Percentiles rank a stretch among this genome's conserved stretches.
These are phyloP conservation scores for Paraphaeosphaeria minitans DNA, from an alignment of 2,329 filamentous ascomycete genomes.

Conservation along the genomic window DNA sequence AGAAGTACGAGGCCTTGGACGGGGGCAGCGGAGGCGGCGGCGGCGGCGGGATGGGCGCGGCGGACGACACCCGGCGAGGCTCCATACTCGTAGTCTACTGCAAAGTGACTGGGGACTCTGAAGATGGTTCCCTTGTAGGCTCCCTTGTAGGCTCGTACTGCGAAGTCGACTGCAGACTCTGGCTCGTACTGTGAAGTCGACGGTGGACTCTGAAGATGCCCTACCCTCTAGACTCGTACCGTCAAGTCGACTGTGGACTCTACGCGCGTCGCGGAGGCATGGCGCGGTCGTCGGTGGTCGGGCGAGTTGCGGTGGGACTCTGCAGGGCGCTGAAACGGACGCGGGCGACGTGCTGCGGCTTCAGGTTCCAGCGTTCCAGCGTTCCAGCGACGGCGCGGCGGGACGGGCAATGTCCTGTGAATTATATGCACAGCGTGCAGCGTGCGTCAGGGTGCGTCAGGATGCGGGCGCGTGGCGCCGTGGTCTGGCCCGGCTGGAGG, in stretches of 20 bases:
- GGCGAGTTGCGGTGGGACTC: slow-evolving; percentile 12
- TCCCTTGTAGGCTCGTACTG: too few relatives aligned
- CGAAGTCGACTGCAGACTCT: too few relatives aligned
- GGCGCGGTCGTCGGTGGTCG: neutral
- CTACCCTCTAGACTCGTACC: too few relatives aligned
- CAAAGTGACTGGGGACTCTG: too few relatives aligned
- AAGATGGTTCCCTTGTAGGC: too few relatives aligned
- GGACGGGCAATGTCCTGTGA: slow-evolving; percentile 7
- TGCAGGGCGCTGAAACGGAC: neutral
- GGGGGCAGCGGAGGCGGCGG: slow-evolving; percentile 45
- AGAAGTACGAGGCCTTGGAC: slow-evolving; percentile 48
- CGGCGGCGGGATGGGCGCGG: slow-evolving; percentile 35
- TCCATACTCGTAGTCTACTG: too few relatives aligned
- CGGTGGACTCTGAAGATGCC: too few relatives aligned
- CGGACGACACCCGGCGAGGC: slow-evolving; percentile 17
- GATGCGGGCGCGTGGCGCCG: neutral
- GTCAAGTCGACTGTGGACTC: slow-evolving; percentile 1
- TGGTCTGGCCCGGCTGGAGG: neutral
- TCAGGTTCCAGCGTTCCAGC: neutral
- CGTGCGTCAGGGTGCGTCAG: neutral
- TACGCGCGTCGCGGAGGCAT: slow-evolving; percentile 9
- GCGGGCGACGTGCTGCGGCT: slow-evolving; percentile 2
- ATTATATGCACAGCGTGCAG: slow-evolving; percentile 7
- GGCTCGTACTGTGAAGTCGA: too few relatives aligned
- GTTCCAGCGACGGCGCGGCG: slow-evolving; percentile 9